Percentiles rank a stretch among this genome's conserved stretches.
These are phyloP conservation scores for Cornus suecica DNA, from an alignment of 148 eudicot genomes.

Conservation along the genomic window DNA sequence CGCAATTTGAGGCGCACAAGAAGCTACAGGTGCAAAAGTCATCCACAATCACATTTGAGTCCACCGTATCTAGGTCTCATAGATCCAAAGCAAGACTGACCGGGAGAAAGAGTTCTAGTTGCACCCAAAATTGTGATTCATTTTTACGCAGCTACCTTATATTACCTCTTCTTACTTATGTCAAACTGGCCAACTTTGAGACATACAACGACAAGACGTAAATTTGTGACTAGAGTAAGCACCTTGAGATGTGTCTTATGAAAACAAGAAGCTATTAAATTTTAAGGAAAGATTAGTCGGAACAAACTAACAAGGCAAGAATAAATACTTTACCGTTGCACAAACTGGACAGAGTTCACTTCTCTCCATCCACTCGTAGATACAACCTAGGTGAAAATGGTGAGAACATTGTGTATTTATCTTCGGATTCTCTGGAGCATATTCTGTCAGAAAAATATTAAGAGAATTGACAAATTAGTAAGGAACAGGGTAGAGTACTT, in stretches of 20 bases:
- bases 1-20: not conserved
- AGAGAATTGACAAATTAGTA: not conserved
- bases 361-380: constrained; percentile 41
- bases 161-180: not conserved
- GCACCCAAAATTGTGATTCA: not conserved
- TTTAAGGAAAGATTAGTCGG: not conserved
- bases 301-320: not conserved
- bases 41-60: not conserved
- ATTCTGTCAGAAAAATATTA: constrained; percentile 17
- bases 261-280: not conserved
- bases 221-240: not conserved
- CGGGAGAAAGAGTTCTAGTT: not conserved
- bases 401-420: constrained; percentile 26
- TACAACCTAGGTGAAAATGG: constrained; percentile 36
- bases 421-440: constrained; percentile 31
- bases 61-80: not conserved
- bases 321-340: constrained; percentile 16
- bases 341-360: constrained; percentile 32
- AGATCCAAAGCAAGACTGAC: not conserved
- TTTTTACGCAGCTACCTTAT: not conserved
- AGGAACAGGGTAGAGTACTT: constrained; percentile 1
- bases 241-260: not conserved
- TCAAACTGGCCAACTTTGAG: not conserved
- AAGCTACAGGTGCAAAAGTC: not conserved
- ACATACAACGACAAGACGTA: not conserved